Conservation (phyloP, 2,329 filamentous ascomycete species). For the Phialocephala subalpina region DNA sequence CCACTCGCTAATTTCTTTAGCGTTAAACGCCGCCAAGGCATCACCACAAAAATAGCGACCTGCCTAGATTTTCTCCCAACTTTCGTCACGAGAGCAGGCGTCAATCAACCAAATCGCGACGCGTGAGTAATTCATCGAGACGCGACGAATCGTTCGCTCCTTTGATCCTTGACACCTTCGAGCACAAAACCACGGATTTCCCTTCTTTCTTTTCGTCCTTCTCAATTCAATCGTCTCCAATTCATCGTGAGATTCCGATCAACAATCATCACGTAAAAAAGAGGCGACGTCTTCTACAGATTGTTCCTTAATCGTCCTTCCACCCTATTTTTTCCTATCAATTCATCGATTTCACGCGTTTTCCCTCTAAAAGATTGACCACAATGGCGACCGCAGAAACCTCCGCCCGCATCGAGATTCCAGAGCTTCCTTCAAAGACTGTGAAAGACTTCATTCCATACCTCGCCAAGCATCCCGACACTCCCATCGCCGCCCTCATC, state of each 20-base stretch:
- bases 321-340: background rate
- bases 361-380: background rate
- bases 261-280: constrained; percentile 7
- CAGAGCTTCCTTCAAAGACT: constrained; percentile 34
- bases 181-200: constrained; percentile 21
- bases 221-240: constrained; percentile 10
- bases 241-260: background rate
- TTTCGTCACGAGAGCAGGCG: constrained; percentile 27
- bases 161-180: constrained; percentile 8
- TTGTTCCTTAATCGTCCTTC: background rate
- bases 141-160: background rate
- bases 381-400: constrained; percentile 20
- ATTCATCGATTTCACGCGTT: constrained; percentile 1
- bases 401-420: constrained; percentile 33
- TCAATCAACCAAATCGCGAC: constrained; percentile 3
- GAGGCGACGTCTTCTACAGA: background rate
- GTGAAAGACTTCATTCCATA: constrained; percentile 51
- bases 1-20: background rate
- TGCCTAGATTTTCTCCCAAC: background rate
- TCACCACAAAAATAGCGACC: constrained; percentile 4
- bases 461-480: constrained; percentile 61
- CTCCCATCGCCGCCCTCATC: constrained; percentile 64
- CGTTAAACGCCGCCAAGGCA: background rate
- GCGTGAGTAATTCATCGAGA: constrained; percentile 21
- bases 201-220: constrained; percentile 6